Evolutionary conservation across 257 asterid genomes (phyloP).

Genomic region (Solanum ossicruentum): DNA sequence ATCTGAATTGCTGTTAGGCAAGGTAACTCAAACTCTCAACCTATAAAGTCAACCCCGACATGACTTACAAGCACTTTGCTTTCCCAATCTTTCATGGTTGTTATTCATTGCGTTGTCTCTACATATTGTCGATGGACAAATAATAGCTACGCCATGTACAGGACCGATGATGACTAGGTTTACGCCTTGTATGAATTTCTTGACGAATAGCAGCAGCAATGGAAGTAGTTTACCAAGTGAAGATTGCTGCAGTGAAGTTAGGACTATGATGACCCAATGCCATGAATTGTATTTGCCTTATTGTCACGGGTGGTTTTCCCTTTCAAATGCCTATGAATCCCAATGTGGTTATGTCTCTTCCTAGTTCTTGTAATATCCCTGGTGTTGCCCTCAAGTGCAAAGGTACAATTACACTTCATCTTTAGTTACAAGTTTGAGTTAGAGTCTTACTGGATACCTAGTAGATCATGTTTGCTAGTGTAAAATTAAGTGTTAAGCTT

Average conservation of each 20-base stretch:
- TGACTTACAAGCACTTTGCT: slow-evolving; percentile 1
- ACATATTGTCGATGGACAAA: slow-evolving; percentile 7
- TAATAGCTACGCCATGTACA: slow-evolving; percentile 24
- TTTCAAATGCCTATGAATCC: slow-evolving; percentile 39
- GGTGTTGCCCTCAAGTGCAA: slow-evolving; percentile 61
- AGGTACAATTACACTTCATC: slow-evolving; percentile 21
- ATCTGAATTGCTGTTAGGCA: background rate
- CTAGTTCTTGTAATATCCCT: slow-evolving; percentile 50
- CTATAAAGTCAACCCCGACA: background rate
- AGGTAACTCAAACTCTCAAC: background rate
- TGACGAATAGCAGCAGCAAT: slow-evolving; percentile 29
- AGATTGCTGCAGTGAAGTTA: slow-evolving; percentile 38
- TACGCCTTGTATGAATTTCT: slow-evolving; percentile 46
- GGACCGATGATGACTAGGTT: slow-evolving; percentile 56
- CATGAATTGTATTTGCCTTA: slow-evolving; percentile 17
- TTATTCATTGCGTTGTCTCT: background rate
- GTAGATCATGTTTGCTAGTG: too few relatives aligned
- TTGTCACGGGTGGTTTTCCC: slow-evolving; percentile 21
- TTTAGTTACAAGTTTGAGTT: too few relatives aligned
- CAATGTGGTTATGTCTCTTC: slow-evolving; percentile 44
- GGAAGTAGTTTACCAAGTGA: slow-evolving; percentile 31
- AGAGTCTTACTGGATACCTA: background rate
- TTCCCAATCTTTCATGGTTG: background rate
- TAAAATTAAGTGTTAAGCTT: too few relatives aligned
- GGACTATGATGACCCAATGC: slow-evolving; percentile 9